Conservation (phyloP, 495 filamentous ascomycete genomes). For the Tuber magnatum region DNA sequence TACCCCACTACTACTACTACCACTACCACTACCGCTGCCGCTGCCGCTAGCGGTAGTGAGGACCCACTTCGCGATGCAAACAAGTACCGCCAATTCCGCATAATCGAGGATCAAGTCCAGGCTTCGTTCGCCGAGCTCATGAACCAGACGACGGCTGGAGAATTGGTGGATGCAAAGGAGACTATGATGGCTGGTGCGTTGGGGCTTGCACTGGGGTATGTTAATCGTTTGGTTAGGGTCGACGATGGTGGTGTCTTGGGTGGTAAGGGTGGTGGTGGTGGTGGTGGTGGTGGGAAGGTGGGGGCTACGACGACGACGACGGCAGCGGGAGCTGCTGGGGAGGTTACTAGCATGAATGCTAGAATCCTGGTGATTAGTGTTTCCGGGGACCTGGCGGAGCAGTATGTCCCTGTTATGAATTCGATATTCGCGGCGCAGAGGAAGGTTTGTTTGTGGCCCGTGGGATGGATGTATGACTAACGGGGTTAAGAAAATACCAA, state of each 20-base stretch:
- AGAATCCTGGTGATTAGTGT: constrained; percentile 80
- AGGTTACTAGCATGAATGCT: constrained; percentile 53
- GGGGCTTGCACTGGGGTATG: constrained; percentile 80
- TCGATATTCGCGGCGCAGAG: constrained; percentile 89
- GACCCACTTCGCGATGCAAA: constrained; percentile 55
- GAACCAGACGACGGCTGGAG: constrained; percentile 52
- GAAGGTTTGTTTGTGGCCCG: constrained; percentile 18
- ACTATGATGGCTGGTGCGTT: constrained; percentile 86
- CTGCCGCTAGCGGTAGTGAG: constrained; percentile 28
- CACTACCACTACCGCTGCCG: constrained; percentile 8
- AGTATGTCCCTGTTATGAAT: constrained; percentile 98
- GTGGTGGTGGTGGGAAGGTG: constrained; percentile 32
- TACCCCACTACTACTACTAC: constrained; percentile 55
- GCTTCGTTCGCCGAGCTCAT: constrained; percentile 63
- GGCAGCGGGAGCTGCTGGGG: constrained; percentile 17
- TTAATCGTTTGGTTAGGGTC: constrained; percentile 50
- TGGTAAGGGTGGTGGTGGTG: constrained; percentile 17
- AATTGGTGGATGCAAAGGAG: constrained; percentile 51
- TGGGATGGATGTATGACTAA: neutral
- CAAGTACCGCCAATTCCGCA: constrained; percentile 86
- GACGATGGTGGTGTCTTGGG: constrained; percentile 17
- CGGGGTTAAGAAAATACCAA: constrained; percentile 61
- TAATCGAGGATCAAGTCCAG: constrained; percentile 72
- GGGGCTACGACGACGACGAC: neutral
- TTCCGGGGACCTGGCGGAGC: constrained; percentile 70